A percentile compares a stretch with the other conserved stretches of the same genome.
These are phyloP conservation scores for Syzygium syzygioides DNA, from an alignment of 441 rosid species.

Conservation along the genomic window DNA sequence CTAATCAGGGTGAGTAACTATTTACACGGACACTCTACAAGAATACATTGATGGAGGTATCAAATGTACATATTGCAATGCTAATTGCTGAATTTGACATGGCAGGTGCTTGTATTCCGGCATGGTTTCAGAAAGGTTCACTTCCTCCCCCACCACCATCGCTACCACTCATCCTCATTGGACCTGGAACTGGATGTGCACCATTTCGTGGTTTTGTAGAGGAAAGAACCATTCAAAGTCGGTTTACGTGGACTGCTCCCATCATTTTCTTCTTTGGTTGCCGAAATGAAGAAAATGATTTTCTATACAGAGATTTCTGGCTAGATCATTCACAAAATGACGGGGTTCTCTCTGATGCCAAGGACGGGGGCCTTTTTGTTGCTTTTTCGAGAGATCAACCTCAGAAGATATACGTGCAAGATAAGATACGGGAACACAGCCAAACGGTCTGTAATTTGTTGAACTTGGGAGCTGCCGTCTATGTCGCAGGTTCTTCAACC, in stretches of 20 bases:
- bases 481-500: constrained; percentile 89
- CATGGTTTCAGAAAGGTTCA: constrained; percentile 74
- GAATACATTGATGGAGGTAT: neutral
- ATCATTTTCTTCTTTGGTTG: constrained; percentile 81
- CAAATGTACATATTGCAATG: neutral
- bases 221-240: constrained; percentile 64
- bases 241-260: constrained; percentile 45
- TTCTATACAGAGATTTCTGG: constrained; percentile 76
- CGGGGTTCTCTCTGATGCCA: constrained; percentile 62
- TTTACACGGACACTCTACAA: neutral
- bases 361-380: constrained; percentile 73
- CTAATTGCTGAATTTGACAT: constrained; percentile 6
- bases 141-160: constrained; percentile 73
- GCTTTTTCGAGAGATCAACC: constrained; percentile 94
- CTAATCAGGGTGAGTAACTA: constrained; percentile 43
- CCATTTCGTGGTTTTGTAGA: constrained; percentile 86
- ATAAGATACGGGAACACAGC: constrained; percentile 62
- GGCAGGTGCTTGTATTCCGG: constrained; percentile 55
- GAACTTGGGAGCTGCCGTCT: constrained; percentile 55
- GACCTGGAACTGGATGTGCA: constrained; percentile 98
- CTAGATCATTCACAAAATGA: constrained; percentile 35
- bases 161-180: constrained; percentile 71
- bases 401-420: constrained; percentile 86
- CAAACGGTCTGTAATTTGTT: constrained; percentile 56
- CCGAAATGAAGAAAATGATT: constrained; percentile 69